phyloP scores from a whole-genome alignment of 345 rosid genomes.

The Combretum micranthum region DNA sequence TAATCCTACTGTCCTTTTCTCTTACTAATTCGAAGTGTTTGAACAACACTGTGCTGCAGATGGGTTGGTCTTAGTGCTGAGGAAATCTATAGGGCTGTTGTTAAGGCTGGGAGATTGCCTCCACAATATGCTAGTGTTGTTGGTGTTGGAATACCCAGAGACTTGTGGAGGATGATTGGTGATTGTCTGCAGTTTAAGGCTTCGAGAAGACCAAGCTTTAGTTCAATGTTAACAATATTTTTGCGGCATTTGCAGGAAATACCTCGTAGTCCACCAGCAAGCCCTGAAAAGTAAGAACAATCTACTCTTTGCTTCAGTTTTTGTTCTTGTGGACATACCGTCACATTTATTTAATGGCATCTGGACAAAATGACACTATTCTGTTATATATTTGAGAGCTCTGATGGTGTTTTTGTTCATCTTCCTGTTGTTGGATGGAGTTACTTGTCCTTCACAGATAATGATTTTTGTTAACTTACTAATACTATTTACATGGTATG shows the following conservation, averaged over 20 bases:
- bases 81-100: slow-evolving; percentile 86
- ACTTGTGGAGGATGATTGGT: slow-evolving; percentile 97
- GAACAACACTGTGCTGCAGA: slow-evolving; percentile 29
- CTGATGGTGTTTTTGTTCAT: background rate
- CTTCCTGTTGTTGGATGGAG: background rate
- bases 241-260: slow-evolving; percentile 88
- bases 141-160: slow-evolving; percentile 94
- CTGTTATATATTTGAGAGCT: background rate
- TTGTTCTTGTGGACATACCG: background rate
- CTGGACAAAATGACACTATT: too few relatives aligned
- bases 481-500: background rate
- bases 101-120: slow-evolving; percentile 73
- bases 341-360: background rate
- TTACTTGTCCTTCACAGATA: background rate
- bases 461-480: background rate
- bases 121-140: slow-evolving; percentile 97
- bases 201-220: slow-evolving; percentile 77
- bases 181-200: slow-evolving; percentile 96
- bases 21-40: background rate
- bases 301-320: background rate
- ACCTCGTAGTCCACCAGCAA: slow-evolving; percentile 86
- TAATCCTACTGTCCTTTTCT: slow-evolving; percentile 1
- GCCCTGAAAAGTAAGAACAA: slow-evolving; percentile 74
- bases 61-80: slow-evolving; percentile 92
- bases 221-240: slow-evolving; percentile 84